These are phyloP conservation scores for Phytopythium litorale DNA, from an alignment of 352 stramenopile species.

Conservation along the genomic window DNA sequence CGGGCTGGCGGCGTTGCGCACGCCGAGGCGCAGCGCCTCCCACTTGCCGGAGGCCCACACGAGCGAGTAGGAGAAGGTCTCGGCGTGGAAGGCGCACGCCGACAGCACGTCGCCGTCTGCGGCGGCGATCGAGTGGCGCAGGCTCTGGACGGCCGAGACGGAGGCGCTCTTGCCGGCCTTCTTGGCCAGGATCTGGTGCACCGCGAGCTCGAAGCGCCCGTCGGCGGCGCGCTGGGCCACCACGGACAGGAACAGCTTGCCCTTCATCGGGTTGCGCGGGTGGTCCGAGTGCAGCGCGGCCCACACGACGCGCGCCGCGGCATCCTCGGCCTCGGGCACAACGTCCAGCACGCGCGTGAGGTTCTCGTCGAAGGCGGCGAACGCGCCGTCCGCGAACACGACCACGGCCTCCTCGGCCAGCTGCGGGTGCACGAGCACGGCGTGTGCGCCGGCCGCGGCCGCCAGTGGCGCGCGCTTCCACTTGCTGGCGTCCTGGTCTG, in stretches of 20 bases:
- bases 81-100: conserved; percentile 62
- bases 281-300: conserved; percentile 48
- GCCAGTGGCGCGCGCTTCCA: conserved; percentile 44
- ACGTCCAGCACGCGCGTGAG: conserved; percentile 30
- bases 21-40: conserved; percentile 33
- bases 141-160: conserved; percentile 25
- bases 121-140: conserved; percentile 24
- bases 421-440: conserved; percentile 58
- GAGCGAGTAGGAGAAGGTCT: conserved; percentile 68
- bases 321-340: conserved; percentile 11
- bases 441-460: conserved; percentile 24
- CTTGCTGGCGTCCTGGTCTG: conserved; percentile 59
- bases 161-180: conserved; percentile 19
- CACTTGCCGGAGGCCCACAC: conserved; percentile 54
- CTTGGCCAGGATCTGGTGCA: conserved; percentile 46
- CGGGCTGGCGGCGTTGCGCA: conserved; percentile 13
- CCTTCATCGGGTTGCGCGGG: conserved; percentile 43
- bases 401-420: conserved; percentile 59
- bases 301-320: conserved; percentile 40
- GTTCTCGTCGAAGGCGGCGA: conserved; percentile 55
- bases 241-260: conserved; percentile 59
- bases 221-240: conserved; percentile 19
- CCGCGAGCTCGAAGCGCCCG: conserved; percentile 40
- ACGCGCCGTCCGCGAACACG: conserved; percentile 59
- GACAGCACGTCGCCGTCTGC: conserved; percentile 20